These are phyloP conservation scores for Nigrospora sphaerica DNA, from an alignment of 2,329 filamentous ascomycete genomes.

Conservation along the genomic window DNA sequence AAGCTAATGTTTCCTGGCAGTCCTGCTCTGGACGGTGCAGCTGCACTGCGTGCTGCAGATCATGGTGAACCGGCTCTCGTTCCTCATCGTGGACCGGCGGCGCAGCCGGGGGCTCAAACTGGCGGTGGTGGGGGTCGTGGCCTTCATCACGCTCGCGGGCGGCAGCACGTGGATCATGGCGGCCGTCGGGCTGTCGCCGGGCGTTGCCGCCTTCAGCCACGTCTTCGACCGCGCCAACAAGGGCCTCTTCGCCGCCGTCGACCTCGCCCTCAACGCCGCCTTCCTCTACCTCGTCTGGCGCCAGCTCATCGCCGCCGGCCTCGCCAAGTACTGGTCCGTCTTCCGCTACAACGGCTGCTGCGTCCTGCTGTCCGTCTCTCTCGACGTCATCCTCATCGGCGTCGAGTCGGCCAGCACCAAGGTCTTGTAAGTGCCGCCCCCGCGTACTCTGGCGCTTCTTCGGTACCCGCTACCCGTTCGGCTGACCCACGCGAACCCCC, in stretches of 20 bases:
- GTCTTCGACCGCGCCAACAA: slow-evolving; percentile 47
- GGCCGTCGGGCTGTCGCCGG: neutral
- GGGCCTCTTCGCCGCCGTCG: slow-evolving; percentile 39
- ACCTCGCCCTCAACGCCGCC: slow-evolving; percentile 42
- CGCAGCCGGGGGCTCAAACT: neutral
- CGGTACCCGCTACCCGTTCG: too few species aligned
- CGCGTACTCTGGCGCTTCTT: too few species aligned
- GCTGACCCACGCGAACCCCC: too few species aligned
- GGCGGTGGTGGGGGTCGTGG: too few species aligned
- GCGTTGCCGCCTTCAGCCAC: slow-evolving; percentile 26
- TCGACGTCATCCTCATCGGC: too few species aligned
- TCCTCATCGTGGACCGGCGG: neutral
- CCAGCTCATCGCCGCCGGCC: slow-evolving; percentile 36
- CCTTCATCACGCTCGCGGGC: too few species aligned
- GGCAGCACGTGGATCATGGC: too few species aligned
- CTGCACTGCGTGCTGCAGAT: slow-evolving; percentile 1
- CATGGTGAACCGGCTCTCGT: neutral
- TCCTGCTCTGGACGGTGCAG: neutral
- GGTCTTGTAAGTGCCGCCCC: too few species aligned
- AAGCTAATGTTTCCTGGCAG: neutral
- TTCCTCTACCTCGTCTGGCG: slow-evolving; percentile 38
- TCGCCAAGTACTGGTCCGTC: slow-evolving; percentile 41
- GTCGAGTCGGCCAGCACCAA: too few species aligned
- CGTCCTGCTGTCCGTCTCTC: slow-evolving; percentile 15
- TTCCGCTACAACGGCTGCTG: slow-evolving; percentile 41